Base-by-base conservation (phyloP, 768 basidiomycete species). In the Naganishia onofrii region DNA sequence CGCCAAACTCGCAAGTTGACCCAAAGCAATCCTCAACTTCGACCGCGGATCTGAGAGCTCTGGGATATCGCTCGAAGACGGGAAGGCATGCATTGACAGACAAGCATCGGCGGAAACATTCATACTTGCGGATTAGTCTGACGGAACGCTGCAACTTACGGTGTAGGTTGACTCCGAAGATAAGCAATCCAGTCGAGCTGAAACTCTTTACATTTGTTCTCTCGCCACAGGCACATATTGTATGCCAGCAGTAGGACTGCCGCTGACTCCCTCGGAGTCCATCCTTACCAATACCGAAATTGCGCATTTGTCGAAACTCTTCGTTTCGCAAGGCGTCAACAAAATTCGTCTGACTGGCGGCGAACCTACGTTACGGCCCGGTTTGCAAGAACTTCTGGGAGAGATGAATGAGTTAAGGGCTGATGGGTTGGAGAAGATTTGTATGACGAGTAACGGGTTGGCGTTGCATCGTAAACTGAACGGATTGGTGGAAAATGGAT, bases 271-370 rank as follows among this genome's bases (percentile, higher is more conserved):
- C 2, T 82, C 83, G 38, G 83, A 83, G 12, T 84, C 89, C 70
- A 84, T 92, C 69, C 84, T 94, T 46, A 87, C 89, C 0, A 88
- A 92, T 72, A 85, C 87, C 63, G 91, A 94, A 77, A 81, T 93
- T 32, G 78, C 90, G 51, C 86, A 89, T 57, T 84, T 92, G 0
- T 89, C 90, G 5, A 80, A 84, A 21, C 81, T 94, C 21, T 95
- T 94, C 73, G 91, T 94, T 0, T 84, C 84, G 74, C 87, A 86
- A 76, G 93, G 93, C 5, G 88, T 95, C 36, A 89, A 85, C 32
- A 95, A 95, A 80, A 92, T 95, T 71, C 83, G 92, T 8, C 80
- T 95, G 53, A 94, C 92, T 0, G 92, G 91, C 1, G 91, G 93
- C 32, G 92, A 93, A 75, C 92, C 92, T 0, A 92, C 89, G 0